Conservation (phyloP, 257 asterid species). For the Solanum virginianum region DNA sequence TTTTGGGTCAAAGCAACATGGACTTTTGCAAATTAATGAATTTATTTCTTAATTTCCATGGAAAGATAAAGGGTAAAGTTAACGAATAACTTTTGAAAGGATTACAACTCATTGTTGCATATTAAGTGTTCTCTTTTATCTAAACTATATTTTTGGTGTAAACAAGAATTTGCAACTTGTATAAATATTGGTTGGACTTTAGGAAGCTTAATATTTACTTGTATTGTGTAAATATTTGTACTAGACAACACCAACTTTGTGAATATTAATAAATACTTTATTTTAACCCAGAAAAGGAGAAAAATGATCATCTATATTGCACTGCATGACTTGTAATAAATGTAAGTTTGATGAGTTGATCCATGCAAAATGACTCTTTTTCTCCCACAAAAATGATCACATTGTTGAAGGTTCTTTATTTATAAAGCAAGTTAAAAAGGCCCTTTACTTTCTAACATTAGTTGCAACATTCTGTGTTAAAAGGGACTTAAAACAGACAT, state of each 20-base stretch:
- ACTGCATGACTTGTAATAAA: neutral
- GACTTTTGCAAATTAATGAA: neutral
- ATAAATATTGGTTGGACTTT: neutral
- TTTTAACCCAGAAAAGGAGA: neutral
- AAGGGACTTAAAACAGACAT: neutral
- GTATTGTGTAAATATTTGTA: neutral
- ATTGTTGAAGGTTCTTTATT: neutral
- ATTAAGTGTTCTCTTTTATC: neutral
- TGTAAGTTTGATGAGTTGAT: neutral
- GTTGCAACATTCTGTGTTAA: neutral
- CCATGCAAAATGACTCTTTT: neutral
- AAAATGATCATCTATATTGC: neutral
- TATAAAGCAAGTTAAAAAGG: neutral
- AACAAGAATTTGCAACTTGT: neutral
- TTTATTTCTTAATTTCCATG: neutral
- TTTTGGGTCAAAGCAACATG: neutral
- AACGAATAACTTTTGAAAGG: neutral
- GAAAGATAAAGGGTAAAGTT: neutral
- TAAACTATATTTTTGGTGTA: neutral
- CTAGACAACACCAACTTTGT: neutral
- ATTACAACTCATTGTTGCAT: neutral
- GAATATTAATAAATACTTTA: neutral
- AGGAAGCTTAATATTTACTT: neutral
- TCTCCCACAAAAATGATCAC: neutral
- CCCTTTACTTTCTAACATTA: neutral